Percentiles rank a stretch among this genome's conserved stretches.
Conservation (phyloP, 768 basidiomycete genomes). For the Podaxis sp. region DNA sequence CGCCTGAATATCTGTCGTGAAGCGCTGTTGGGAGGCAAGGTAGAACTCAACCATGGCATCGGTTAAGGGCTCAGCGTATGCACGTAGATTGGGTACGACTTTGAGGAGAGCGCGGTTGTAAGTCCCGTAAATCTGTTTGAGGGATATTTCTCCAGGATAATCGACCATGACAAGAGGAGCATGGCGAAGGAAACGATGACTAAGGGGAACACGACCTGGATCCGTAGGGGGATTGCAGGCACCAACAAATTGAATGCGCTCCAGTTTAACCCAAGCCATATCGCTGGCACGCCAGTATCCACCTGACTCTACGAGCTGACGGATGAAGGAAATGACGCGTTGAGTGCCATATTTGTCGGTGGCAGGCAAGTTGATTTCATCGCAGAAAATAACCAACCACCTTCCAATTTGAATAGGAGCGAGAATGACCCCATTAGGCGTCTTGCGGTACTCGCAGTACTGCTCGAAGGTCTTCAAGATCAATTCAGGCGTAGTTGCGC, state of each 20-base stretch:
- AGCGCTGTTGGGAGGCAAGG: slow-evolving; percentile 86
- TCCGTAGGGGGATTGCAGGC: slow-evolving; percentile 99
- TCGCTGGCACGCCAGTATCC: slow-evolving; percentile 95
- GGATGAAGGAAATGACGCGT: slow-evolving; percentile 95
- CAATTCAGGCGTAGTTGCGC: slow-evolving; percentile 95
- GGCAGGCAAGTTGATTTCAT: slow-evolving; percentile 98
- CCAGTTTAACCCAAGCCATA: slow-evolving; percentile 95
- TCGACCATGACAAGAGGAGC: slow-evolving; percentile 99
- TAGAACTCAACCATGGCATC: slow-evolving; percentile 98
- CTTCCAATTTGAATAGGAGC: slow-evolving; percentile 93
- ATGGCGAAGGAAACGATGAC: slow-evolving; percentile 95
- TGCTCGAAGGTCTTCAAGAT: slow-evolving; percentile 99
- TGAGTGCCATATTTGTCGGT: slow-evolving; percentile 98
- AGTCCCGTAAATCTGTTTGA: slow-evolving; percentile 98
- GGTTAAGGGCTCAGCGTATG: slow-evolving; percentile 91
- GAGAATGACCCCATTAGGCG: slow-evolving; percentile 95
- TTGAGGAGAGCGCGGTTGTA: slow-evolving; percentile 96
- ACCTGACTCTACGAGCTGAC: slow-evolving; percentile 91
- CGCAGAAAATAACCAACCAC: slow-evolving; percentile 99
- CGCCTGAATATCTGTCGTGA: slow-evolving; percentile 96
- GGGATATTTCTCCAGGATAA: slow-evolving; percentile 93
- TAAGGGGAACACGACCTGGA: slow-evolving; percentile 97
- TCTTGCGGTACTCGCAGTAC: slow-evolving; percentile 98
- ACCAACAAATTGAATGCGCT: slow-evolving; percentile 99
- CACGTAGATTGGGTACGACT: slow-evolving; percentile 88